These are phyloP conservation scores for Trebouxia sp. DNA, from an alignment of 139 green algal species.

Conservation along the genomic window DNA sequence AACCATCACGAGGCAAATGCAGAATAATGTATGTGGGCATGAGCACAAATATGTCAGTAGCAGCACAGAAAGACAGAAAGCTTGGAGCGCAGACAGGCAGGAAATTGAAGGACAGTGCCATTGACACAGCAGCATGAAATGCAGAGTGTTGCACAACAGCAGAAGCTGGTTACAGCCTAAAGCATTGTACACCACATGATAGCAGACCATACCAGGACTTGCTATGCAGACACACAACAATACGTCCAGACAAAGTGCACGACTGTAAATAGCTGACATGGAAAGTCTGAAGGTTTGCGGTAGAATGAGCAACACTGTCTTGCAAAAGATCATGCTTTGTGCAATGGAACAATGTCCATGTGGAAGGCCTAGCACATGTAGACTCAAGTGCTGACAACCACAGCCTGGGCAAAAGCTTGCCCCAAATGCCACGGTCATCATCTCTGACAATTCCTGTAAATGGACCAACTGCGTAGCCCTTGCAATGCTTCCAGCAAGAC, in stretches of 20 bases:
- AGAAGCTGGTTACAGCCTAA: slow-evolving; percentile 9
- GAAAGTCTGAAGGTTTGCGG: neutral
- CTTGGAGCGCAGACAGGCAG: neutral
- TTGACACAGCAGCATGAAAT: too few species aligned
- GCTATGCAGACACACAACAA: neutral
- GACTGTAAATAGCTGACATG: neutral
- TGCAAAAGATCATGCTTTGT: neutral
- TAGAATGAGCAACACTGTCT: neutral
- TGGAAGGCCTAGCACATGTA: neutral
- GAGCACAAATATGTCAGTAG: too few species aligned
- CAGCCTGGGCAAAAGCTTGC: neutral
- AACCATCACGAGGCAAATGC: too few species aligned
- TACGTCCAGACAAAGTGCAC: slow-evolving; percentile 8
- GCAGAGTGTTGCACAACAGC: too few species aligned
- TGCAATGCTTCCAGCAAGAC: neutral
- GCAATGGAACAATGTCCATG: too few species aligned
- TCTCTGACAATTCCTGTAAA: neutral
- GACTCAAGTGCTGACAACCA: neutral
- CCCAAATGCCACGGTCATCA: neutral
- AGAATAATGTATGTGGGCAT: too few species aligned
- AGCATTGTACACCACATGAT: neutral
- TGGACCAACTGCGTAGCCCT: neutral
- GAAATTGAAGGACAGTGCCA: too few species aligned
- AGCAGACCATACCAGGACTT: neutral
- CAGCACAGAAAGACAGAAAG: neutral